Base-by-base conservation (phyloP, 2,329 filamentous ascomycete genomes). In the Ceratocystis papillata region DNA sequence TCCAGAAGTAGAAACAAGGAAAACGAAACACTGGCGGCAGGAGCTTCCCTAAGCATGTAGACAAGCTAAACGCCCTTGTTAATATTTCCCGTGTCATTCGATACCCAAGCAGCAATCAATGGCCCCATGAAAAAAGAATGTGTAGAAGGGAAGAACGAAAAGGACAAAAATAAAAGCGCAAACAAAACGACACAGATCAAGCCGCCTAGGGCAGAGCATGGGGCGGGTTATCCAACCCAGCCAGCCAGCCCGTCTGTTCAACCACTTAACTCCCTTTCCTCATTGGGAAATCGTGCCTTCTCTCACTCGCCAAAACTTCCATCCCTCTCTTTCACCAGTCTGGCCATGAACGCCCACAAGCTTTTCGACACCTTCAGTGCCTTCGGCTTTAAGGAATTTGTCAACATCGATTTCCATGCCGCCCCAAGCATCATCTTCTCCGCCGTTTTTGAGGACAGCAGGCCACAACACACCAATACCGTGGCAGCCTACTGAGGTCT, bases 381-480 rank as follows among this genome's bases (percentile, higher is more conserved):
- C 92, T 64, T 90, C 83, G 0, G 90, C 94, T 66, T 86, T 89
- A 65, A 97, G 80, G 74, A 99, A 85, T 67, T 80, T 80, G 67
- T 96, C 90, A 72, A 93, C 81, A 71, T 96, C 89, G 72, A 99
- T 97, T 76, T 96, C 92, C 78, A 94, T 90, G 28, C 90, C 90
- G 44, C 90, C 90, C 69, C 90, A 84, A 0, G 83, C 80, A 70
- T 90, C 87, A 71, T 90, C 87, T 46, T 87, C 85, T n/a, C 83
- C 84, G 5, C 88, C 89, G 68, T 95, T 96, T 74, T 90, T 89
- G 30, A 96, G 79, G 0, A 96, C 87, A 0, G 94, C 94, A 0
- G 94, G 94, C 85, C 89, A 96, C 3, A 99, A 81, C 1, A 99
- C 90, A 46, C 94, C 94, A 0, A 99, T 90, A 12, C 94, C 94